phyloP scores from a whole-genome alignment of 2,329 filamentous ascomycete species.

The Raffaelea deltoideospora region DNA sequence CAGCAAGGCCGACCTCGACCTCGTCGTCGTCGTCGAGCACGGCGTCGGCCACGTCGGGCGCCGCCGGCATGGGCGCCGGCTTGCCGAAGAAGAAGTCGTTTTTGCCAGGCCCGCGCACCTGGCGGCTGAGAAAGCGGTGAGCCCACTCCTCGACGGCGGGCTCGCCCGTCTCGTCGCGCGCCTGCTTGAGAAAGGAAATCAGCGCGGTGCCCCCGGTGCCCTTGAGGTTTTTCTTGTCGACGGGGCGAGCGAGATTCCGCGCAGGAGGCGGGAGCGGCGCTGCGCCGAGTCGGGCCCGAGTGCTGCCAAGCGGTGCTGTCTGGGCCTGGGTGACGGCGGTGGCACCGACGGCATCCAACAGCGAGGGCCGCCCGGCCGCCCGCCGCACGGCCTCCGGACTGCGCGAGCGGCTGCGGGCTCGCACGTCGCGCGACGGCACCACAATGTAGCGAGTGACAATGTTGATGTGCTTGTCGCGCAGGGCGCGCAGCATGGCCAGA shows the following conservation, averaged over 20 bases:
- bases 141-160: conserved; percentile 62
- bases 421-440: conserved; percentile 63
- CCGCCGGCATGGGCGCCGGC: conserved; percentile 21
- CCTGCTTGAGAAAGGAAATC: conserved; percentile 93
- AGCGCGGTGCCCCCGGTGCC: conserved; percentile 89
- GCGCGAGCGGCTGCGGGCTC: conserved; percentile 45
- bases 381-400: conserved; percentile 31
- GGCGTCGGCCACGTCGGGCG: conserved; percentile 17
- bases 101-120: conserved; percentile 31
- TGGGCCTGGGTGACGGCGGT: too few species aligned
- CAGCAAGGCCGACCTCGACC: conserved; percentile 55
- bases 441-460: conserved; percentile 96
- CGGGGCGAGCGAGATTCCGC: conserved; percentile 9
- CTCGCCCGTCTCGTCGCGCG: conserved; percentile 88
- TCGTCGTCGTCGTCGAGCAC: conserved; percentile 13
- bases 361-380: too few species aligned
- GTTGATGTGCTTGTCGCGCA: conserved; percentile 89
- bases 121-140: conserved; percentile 38
- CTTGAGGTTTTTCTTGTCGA: conserved; percentile 46
- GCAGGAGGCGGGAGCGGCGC: conserved; percentile 1
- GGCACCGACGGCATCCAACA: too few species aligned
- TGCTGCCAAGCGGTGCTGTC: too few species aligned
- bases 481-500: conserved; percentile 49
- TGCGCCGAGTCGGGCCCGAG: too few species aligned
- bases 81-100: conserved; percentile 45